These are phyloP conservation scores for Pseudozyma thailandica DNA, from an alignment of 1,284 basidiomycete species.

Conservation along the genomic window DNA sequence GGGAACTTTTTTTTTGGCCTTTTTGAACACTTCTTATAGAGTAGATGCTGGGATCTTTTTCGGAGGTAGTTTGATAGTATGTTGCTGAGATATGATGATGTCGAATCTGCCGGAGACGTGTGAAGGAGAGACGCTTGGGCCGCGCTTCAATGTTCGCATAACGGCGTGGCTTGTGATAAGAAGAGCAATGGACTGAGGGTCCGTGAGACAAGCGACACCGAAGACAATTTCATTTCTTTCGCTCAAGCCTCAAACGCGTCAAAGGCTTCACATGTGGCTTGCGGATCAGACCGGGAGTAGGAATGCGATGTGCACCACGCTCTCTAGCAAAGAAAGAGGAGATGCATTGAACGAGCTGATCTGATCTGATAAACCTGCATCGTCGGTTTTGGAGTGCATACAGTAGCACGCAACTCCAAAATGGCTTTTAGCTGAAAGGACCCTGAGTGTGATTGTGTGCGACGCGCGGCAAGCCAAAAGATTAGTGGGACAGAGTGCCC, in stretches of 20 bases:
- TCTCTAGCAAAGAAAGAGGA: no score
- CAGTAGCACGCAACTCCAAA: no score
- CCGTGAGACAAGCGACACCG: no score
- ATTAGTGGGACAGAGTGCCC: slow-evolving; percentile 1
- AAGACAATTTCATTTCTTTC: no score
- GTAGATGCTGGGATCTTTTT: background rate
- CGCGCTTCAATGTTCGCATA: background rate
- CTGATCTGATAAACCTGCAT: slow-evolving; percentile 15
- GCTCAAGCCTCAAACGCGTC: no score
- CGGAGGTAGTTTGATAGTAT: background rate
- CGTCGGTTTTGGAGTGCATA: no score
- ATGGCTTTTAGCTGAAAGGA: no score
- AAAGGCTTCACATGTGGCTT: no score
- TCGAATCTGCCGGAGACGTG: slow-evolving; percentile 7
- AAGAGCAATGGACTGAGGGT: no score
- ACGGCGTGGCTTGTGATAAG: background rate
- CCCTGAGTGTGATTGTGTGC: background rate
- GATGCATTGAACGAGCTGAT: background rate
- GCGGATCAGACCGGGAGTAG: no score
- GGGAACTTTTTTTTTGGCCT: slow-evolving; percentile 23
- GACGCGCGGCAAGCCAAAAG: slow-evolving; percentile 5
- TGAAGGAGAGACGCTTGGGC: slow-evolving; percentile 2
- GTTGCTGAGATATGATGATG: slow-evolving; percentile 7
- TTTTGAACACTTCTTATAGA: slow-evolving; percentile 2
- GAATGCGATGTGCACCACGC: no score